Evolutionary conservation across 2,329 filamentous ascomycete species (phyloP).

Genomic region (Colletotrichum sp.): DNA sequence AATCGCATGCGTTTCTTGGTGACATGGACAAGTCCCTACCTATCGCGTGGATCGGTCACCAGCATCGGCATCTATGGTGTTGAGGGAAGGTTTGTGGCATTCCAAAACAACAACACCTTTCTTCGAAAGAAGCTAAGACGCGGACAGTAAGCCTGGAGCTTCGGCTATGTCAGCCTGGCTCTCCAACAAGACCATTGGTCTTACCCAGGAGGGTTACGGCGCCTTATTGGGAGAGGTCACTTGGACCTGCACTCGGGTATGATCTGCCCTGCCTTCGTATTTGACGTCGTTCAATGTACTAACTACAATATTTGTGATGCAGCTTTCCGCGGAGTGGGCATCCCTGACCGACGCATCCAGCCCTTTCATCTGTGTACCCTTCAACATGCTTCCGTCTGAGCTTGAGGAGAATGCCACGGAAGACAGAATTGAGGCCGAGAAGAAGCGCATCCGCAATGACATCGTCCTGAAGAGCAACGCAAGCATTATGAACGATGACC

Average conservation of each 20-base stretch:
- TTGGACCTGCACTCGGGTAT: conserved; percentile 46
- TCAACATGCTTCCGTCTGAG: conserved; percentile 46
- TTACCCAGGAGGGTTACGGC: conserved; percentile 45
- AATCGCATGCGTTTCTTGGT: conserved; percentile 47
- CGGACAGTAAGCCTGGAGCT: conserved; percentile 47
- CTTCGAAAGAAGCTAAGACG: neutral
- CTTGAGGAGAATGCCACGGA: conserved; percentile 23
- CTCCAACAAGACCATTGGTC: conserved; percentile 47
- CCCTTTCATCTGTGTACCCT: conserved; percentile 44
- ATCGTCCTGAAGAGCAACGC: conserved; percentile 42
- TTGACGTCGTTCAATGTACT: too few relatives aligned
- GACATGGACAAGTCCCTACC: conserved; percentile 45
- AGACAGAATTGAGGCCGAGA: conserved; percentile 38
- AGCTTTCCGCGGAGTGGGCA: conserved; percentile 47
- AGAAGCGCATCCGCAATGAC: conserved; percentile 39
- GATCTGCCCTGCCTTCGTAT: neutral
- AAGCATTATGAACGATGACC: conserved; percentile 36
- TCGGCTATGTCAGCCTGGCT: conserved; percentile 49
- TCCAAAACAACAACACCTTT: neutral
- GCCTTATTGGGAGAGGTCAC: conserved; percentile 45
- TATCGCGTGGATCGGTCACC: conserved; percentile 41
- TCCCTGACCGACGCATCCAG: conserved; percentile 37
- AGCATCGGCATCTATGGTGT: conserved; percentile 49
- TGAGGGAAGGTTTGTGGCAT: conserved; percentile 41
- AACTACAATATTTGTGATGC: neutral